These are phyloP conservation scores for Penstemon eatonii DNA, from an alignment of 257 asterid species.

Conservation along the genomic window DNA sequence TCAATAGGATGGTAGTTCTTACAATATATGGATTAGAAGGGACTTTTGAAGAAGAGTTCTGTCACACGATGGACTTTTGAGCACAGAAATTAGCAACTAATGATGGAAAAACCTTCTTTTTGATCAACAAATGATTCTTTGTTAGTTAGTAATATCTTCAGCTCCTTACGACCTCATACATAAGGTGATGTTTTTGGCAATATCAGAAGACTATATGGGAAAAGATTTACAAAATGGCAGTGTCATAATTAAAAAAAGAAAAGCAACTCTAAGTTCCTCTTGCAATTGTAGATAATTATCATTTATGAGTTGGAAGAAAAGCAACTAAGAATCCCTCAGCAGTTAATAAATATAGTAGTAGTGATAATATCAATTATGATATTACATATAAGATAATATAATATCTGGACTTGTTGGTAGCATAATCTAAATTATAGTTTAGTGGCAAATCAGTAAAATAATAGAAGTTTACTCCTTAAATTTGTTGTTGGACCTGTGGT, in stretches of 20 bases:
- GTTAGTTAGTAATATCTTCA: neutral
- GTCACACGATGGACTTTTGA: neutral
- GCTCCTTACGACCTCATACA: neutral
- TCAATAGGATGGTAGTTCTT: neutral
- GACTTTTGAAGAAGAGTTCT: constrained; percentile 20
- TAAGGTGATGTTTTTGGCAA: neutral
- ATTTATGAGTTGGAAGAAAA: neutral
- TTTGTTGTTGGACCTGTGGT: no score
- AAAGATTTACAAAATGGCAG: neutral
- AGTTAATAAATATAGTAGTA: no score
- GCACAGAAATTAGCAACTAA: constrained; percentile 8
- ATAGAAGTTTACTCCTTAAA: no score
- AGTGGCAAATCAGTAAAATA: no score
- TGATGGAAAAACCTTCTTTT: neutral
- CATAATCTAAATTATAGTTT: no score
- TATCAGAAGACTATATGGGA: neutral
- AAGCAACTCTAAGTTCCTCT: neutral
- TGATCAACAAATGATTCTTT: neutral
- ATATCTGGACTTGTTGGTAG: no score
- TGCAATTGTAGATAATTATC: neutral
- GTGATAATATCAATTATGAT: no score
- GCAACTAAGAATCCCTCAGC: neutral
- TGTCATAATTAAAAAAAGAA: neutral
- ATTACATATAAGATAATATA: no score
- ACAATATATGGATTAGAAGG: constrained; percentile 9